Evolutionary conservation across 176 grass and related monocot genomes (phyloP).

Genomic region (Raddia distichophylla): DNA sequence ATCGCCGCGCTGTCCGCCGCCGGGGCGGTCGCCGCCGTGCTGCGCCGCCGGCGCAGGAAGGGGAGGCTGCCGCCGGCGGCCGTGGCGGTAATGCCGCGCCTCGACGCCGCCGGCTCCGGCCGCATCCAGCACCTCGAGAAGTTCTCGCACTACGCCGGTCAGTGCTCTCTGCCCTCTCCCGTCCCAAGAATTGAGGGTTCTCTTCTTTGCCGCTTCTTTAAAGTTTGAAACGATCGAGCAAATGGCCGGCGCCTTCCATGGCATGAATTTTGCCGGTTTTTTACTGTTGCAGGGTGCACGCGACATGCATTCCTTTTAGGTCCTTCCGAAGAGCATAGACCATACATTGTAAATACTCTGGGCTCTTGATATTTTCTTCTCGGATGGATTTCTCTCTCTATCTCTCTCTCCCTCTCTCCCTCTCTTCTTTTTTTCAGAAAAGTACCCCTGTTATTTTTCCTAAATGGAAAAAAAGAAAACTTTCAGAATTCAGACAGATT

Average conservation of each 20-base stretch:
- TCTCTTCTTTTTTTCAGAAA: too few species aligned
- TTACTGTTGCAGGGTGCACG: neutral
- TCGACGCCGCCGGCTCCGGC: conserved; percentile 39
- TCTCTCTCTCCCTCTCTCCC: too few species aligned
- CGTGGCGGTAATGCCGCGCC: conserved; percentile 41
- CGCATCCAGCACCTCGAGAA: conserved; percentile 59
- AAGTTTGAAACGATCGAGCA: neutral
- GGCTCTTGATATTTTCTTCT: too few species aligned
- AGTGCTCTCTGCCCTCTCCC: neutral
- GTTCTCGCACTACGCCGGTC: conserved; percentile 73
- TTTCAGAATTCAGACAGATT: too few species aligned
- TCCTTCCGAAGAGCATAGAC: neutral
- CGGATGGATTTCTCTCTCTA: too few species aligned
- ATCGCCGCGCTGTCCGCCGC: conserved; percentile 42
- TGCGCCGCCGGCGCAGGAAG: neutral
- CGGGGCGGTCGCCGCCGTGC: conserved; percentile 9
- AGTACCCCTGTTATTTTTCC: too few species aligned
- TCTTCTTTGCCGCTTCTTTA: neutral
- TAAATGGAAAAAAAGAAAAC: too few species aligned
- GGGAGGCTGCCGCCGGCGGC: neutral
- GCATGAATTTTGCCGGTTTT: neutral
- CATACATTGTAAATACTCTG: too few species aligned
- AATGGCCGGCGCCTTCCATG: neutral
- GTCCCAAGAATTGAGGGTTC: too few species aligned
- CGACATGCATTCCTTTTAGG: neutral